Base-by-base conservation (phyloP, 495 filamentous ascomycete genomes). In the Penicillium coffeae region DNA sequence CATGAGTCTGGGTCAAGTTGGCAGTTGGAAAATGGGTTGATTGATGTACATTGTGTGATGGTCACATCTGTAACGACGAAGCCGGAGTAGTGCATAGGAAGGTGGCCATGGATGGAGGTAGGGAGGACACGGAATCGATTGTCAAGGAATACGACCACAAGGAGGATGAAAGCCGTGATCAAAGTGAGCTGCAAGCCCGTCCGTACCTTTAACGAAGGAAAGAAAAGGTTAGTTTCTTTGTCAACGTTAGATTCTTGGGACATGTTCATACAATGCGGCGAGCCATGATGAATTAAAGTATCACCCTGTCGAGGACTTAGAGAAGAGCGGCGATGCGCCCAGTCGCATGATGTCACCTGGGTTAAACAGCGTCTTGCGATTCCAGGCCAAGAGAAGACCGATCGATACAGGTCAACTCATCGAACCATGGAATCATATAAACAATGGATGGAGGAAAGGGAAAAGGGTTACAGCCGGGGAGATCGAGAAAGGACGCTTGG, bases 51-150 rank as follows among this genome's bases (percentile, higher is more conserved):
- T 38, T 76, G 83, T 6, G 77, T 79, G 48, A 96, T 74, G n/a
- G 84, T 88, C 54, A 97, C 80, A 73, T 98, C 93, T 56, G 89
- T 95, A 62, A 97, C 82, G 60, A 93, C 81, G 35, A 80, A 76
- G 45, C 88, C 89, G 37, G 84, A 72, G 54, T 91, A 87, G 65
- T 95, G 89, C 47, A 82, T 79, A 7, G 89, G 89, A 45, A 95
- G 80, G 61, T 87, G 83, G 63, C 83, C 82, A 72, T 95, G 89
- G 45, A 95, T 80, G 45, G 83, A 78, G 54, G 81, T 76, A n/a
- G 89, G 89, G 13, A 95, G 81, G 54, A 94, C 86, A 48, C 86
- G 81, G 68, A 85, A 90, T 63, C 80, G 81, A 56, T 82, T 84
- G 70, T 95, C 89, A 66, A 95, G 79, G 61, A 91, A 72, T 57